A percentile compares a stretch with the other conserved stretches of the same genome.
Evolutionary conservation across 2,329 filamentous ascomycete genomes (phyloP).

Genomic region (Tolypocladium tundrense): DNA sequence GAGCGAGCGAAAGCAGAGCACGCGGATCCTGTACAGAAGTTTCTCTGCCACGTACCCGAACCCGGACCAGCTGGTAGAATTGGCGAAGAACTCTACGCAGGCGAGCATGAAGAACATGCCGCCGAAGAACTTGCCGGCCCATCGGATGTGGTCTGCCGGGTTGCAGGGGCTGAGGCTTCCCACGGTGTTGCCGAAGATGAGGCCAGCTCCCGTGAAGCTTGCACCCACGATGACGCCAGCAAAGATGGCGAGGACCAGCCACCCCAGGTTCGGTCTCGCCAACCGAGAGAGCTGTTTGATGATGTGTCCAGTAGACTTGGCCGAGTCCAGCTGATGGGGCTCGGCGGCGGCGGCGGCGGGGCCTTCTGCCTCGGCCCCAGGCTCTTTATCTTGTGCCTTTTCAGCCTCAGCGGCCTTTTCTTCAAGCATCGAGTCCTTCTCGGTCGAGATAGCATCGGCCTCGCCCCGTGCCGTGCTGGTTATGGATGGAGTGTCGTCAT

Average conservation of each 20-base stretch:
- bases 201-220: conserved; percentile 41
- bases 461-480: conserved; percentile 20
- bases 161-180: conserved; percentile 37
- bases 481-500: conserved; percentile 17
- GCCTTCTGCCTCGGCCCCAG: conserved; percentile 16
- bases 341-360: conserved; percentile 1
- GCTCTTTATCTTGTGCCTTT: conserved; percentile 26
- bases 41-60: conserved; percentile 48
- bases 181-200: conserved; percentile 36
- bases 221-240: conserved; percentile 44
- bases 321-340: conserved; percentile 22
- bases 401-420: conserved; percentile 24
- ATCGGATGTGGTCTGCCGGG: conserved; percentile 22
- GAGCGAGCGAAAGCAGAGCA: conserved; percentile 54
- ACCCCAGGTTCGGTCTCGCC: conserved; percentile 26
- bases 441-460: conserved; percentile 26
- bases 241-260: conserved; percentile 28
- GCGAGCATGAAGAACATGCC: conserved; percentile 47
- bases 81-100: conserved; percentile 35
- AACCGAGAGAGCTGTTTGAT: conserved; percentile 25
- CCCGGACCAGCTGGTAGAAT: conserved; percentile 43
- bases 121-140: conserved; percentile 36
- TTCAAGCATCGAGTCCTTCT: conserved; percentile 27
- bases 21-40: conserved; percentile 51
- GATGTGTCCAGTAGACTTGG: conserved; percentile 29